Conservation (phyloP, 202 grass and related monocot genomes). For the Digitaria exilis region DNA sequence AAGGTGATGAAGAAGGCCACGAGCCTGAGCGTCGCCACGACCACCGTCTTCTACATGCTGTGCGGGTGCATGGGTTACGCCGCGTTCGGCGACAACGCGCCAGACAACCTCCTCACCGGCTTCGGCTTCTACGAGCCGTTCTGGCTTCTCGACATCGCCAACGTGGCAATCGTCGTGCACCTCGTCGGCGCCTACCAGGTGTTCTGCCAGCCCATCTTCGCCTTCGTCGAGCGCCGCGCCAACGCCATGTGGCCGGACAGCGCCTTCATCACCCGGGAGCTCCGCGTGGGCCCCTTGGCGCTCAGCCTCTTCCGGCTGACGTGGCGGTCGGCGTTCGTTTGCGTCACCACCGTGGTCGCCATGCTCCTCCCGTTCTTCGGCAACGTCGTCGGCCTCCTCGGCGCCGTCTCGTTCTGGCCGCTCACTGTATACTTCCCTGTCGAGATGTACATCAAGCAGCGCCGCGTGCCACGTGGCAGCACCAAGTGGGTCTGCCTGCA, state of each 20-base stretch:
- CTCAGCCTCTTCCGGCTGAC: slow-evolving; percentile 68
- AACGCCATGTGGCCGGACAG: slow-evolving; percentile 37
- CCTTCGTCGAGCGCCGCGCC: slow-evolving; percentile 64
- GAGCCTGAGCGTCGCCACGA: slow-evolving; percentile 56
- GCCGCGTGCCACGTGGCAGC: slow-evolving; percentile 10
- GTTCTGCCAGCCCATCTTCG: slow-evolving; percentile 84
- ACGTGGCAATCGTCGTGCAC: slow-evolving; percentile 83
- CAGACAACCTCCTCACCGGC: slow-evolving; percentile 84
- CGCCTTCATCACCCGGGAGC: slow-evolving; percentile 40
- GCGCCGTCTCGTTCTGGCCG: slow-evolving; percentile 81
- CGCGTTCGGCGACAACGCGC: slow-evolving; percentile 73
- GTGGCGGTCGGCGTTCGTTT: slow-evolving; percentile 75
- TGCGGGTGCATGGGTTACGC: slow-evolving; percentile 96
- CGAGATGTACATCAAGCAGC: slow-evolving; percentile 76
- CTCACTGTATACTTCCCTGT: slow-evolving; percentile 84
- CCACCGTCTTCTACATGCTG: slow-evolving; percentile 87
- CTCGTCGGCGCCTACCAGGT: slow-evolving; percentile 90
- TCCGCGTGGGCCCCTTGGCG: slow-evolving; percentile 34
- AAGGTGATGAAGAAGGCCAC: slow-evolving; percentile 87
- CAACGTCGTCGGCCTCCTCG: slow-evolving; percentile 71
- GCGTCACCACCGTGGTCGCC: slow-evolving; percentile 67
- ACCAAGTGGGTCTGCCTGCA: slow-evolving; percentile 56
- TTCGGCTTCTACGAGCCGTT: slow-evolving; percentile 96
- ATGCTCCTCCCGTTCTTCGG: slow-evolving; percentile 90
- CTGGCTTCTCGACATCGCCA: slow-evolving; percentile 89